Conservation (phyloP, 768 basidiomycete genomes). For the Suillus cothurnatus region DNA sequence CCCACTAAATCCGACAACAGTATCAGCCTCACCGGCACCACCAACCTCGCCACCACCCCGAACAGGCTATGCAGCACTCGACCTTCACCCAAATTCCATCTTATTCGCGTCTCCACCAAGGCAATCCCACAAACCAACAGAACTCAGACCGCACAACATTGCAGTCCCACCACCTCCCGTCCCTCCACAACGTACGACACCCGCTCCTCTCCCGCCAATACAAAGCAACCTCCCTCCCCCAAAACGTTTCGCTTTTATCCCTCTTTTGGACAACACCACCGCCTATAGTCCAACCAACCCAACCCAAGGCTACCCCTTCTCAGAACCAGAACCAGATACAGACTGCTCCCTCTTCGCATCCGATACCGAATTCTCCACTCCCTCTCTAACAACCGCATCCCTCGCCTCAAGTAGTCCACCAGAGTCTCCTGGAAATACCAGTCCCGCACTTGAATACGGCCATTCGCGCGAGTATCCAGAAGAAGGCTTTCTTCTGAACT, state of each 20-base stretch:
- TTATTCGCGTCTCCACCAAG: neutral
- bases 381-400: slow-evolving; percentile 17
- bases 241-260: slow-evolving; percentile 15
- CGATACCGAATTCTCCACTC: slow-evolving; percentile 16
- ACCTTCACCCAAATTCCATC: slow-evolving; percentile 5
- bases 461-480: neutral
- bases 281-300: neutral
- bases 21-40: neutral
- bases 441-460: neutral
- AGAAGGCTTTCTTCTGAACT: slow-evolving; percentile 9
- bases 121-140: neutral
- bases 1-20: slow-evolving; percentile 45
- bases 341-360: slow-evolving; percentile 13
- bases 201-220: neutral
- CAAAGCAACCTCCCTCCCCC: slow-evolving; percentile 13
- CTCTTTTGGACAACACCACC: slow-evolving; percentile 14
- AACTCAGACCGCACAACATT: slow-evolving; percentile 14
- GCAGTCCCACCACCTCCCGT: slow-evolving; percentile 16
- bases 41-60: neutral
- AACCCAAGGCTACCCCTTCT: neutral
- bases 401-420: slow-evolving; percentile 17
- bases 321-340: slow-evolving; percentile 4
- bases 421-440: slow-evolving; percentile 7
- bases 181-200: neutral
- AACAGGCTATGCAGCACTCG: neutral